Percentiles rank a stretch among this genome's conserved stretches.
Conservation (phyloP, 1,284 basidiomycete species). For the Phlebopus sp. region DNA sequence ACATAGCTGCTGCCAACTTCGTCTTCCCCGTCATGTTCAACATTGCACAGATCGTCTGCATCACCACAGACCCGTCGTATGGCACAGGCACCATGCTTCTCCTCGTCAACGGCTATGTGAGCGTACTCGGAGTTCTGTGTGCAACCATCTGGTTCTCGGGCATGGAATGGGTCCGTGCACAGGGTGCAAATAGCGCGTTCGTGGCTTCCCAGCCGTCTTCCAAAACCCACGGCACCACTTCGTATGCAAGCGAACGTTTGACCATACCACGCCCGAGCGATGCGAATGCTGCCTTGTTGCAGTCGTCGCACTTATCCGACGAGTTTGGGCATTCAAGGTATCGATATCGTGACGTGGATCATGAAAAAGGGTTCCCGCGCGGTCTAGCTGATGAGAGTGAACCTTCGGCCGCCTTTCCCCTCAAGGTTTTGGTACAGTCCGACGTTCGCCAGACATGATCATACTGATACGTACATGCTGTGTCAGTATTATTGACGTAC, state of each 20-base stretch:
- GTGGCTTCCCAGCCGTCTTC: not conserved
- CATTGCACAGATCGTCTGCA: slow-evolving; percentile 2
- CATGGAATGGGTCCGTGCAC: slow-evolving; percentile 3
- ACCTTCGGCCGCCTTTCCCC: not conserved
- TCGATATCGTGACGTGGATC: not conserved
- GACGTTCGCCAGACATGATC: not conserved
- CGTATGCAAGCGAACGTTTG: not conserved
- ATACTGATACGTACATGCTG: not conserved
- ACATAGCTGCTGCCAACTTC: slow-evolving; percentile 5
- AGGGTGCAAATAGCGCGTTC: not conserved
- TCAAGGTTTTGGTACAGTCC: not conserved
- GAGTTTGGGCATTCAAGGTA: not conserved
- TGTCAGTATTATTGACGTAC: no score
- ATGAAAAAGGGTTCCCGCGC: not conserved
- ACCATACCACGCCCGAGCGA: not conserved
- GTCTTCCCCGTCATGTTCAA: slow-evolving; percentile 8
- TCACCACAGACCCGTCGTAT: not conserved
- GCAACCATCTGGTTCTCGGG: slow-evolving; percentile 6
- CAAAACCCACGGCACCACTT: not conserved
- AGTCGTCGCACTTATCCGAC: not conserved
- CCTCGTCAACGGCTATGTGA: slow-evolving; percentile 6
- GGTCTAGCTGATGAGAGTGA: not conserved
- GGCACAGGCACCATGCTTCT: slow-evolving; percentile 1
- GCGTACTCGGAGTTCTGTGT: slow-evolving; percentile 5
- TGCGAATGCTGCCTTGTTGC: no score